A percentile compares a stretch with the other conserved stretches of the same genome.
Conservation (phyloP, 106 monocot genomes). For the Dendrobium chrysotoxum region DNA sequence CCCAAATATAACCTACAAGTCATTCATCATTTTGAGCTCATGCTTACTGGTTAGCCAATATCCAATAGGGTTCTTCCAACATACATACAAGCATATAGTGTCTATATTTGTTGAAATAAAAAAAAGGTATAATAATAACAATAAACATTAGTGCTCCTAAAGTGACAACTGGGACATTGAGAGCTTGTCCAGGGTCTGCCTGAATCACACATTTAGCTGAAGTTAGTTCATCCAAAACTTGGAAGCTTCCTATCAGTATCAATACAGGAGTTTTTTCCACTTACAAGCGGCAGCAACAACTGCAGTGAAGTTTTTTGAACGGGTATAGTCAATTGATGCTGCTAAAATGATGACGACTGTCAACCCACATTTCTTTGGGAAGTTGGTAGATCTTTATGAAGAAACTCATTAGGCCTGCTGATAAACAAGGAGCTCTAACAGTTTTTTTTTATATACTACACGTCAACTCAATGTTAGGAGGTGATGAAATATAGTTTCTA, state of each 20-base stretch:
- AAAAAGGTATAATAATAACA: background rate
- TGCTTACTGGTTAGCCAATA: too few relatives aligned
- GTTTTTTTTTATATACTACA: background rate
- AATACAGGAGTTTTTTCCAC: conserved; percentile 9
- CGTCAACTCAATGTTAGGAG: too few relatives aligned
- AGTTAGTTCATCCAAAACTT: background rate
- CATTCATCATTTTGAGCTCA: too few relatives aligned
- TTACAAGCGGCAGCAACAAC: conserved; percentile 86
- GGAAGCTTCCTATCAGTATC: background rate
- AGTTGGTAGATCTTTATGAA: background rate
- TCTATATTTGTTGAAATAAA: too few relatives aligned
- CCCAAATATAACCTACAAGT: too few relatives aligned
- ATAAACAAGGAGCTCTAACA: background rate
- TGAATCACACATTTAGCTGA: conserved; percentile 20
- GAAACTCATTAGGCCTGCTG: background rate
- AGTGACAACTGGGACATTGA: conserved; percentile 87
- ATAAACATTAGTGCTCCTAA: conserved; percentile 76
- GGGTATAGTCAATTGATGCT: conserved; percentile 86
- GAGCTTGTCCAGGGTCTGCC: conserved; percentile 93
- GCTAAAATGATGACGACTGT: conserved; percentile 81
- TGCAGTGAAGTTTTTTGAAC: conserved; percentile 77
- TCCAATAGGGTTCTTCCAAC: too few relatives aligned
- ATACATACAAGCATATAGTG: too few relatives aligned
- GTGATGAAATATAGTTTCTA: too few relatives aligned
- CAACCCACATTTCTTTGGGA: conserved; percentile 42